phyloP scores from a whole-genome alignment of 2,329 filamentous ascomycete genomes.

The Colletotrichum musicola region DNA sequence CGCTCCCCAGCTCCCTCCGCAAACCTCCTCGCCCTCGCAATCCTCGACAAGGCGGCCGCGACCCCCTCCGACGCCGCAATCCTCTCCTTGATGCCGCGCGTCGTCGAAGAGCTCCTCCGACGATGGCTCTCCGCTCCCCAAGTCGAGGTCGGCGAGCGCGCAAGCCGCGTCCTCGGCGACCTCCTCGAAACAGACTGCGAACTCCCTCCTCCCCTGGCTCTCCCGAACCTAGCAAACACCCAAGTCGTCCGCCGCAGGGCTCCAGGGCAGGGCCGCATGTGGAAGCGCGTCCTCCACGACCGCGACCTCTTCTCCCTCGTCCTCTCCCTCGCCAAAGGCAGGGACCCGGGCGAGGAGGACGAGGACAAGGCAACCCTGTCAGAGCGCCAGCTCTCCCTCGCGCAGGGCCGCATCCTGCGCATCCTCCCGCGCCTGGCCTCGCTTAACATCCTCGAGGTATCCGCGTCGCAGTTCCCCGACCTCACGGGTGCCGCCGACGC shows the following conservation, averaged over 20 bases:
- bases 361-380: slow-evolving; percentile 41
- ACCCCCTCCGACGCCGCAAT: slow-evolving; percentile 62
- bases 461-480: slow-evolving; percentile 51
- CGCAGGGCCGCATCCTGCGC: slow-evolving; percentile 66
- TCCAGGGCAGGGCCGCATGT: slow-evolving; percentile 64
- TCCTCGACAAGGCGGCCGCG: slow-evolving; percentile 67
- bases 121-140: slow-evolving; percentile 67
- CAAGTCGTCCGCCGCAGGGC: slow-evolving; percentile 54
- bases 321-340: slow-evolving; percentile 51
- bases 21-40: slow-evolving; percentile 68
- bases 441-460: slow-evolving; percentile 58
- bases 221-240: slow-evolving; percentile 44
- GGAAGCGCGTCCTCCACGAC: slow-evolving; percentile 65
- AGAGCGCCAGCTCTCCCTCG: slow-evolving; percentile 59
- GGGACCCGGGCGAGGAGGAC: slow-evolving; percentile 42
- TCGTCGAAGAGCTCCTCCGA: slow-evolving; percentile 62
- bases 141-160: slow-evolving; percentile 68
- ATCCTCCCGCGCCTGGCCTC: slow-evolving; percentile 63
- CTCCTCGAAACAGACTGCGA: slow-evolving; percentile 69
- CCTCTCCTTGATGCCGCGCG: slow-evolving; percentile 61
- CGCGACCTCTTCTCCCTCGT: slow-evolving; percentile 60
- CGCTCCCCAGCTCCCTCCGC: slow-evolving; percentile 66
- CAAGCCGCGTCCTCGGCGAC: slow-evolving; percentile 63
- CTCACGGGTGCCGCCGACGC: slow-evolving; percentile 46
- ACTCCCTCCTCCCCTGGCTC: slow-evolving; percentile 38